phyloP scores from a whole-genome alignment of 2,329 filamentous ascomycete genomes.

The Fusarium brachygibbosum region DNA sequence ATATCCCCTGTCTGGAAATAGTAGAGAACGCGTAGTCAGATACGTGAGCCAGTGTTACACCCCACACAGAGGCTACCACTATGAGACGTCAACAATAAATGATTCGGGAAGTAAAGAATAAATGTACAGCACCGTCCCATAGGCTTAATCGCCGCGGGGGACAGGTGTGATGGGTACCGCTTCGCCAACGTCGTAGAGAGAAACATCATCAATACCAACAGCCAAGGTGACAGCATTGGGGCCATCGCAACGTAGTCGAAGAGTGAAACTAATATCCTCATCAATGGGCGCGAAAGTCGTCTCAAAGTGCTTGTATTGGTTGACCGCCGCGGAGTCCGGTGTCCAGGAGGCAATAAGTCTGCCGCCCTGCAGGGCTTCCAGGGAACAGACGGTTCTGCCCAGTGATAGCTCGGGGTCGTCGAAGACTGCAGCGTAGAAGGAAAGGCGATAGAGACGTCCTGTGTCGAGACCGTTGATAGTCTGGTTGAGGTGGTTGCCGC shows the following conservation, averaged over 20 bases:
- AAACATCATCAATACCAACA: conserved; percentile 11
- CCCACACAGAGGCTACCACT: accelerated
- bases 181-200: neutral
- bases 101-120: neutral
- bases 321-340: accelerated
- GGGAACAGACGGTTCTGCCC: neutral
- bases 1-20: neutral
- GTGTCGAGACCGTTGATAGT: neutral
- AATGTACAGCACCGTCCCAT: accelerated
- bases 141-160: neutral
- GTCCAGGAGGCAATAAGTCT: accelerated
- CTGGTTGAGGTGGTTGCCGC: conserved; percentile 9
- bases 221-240: neutral
- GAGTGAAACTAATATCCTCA: neutral
- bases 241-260: neutral
- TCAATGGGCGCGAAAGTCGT: neutral
- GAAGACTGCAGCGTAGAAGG: neutral
- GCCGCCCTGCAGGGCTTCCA: neutral
- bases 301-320: neutral
- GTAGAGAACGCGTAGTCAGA: neutral
- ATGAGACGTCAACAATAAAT: accelerated
- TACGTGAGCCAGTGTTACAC: neutral
- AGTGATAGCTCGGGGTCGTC: neutral
- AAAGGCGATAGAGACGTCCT: neutral
- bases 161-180: neutral